phyloP scores from a whole-genome alignment of 371 early-diverging fungal genomes.

The Blyttiomyces sp. region DNA sequence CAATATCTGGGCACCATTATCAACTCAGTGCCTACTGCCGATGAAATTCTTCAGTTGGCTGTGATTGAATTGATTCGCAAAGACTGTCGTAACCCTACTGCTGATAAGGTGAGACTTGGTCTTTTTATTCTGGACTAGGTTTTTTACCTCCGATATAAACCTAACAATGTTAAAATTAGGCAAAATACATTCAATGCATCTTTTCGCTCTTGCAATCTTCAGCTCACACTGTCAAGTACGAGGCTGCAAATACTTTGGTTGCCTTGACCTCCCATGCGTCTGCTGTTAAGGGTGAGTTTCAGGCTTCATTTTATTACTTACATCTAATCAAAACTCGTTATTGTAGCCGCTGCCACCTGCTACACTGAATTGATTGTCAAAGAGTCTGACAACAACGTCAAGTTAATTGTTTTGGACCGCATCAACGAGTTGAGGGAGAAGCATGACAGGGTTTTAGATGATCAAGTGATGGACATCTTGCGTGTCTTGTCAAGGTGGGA shows the following conservation, averaged over 20 bases:
- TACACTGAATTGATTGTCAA: slow-evolving; percentile 86
- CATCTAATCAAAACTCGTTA: not conserved
- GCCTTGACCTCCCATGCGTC: slow-evolving; percentile 80
- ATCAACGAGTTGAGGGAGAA: slow-evolving; percentile 80
- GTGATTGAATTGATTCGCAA: slow-evolving; percentile 93
- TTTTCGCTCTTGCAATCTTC: slow-evolving; percentile 79
- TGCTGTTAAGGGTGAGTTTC: slow-evolving; percentile 76
- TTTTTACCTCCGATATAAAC: not conserved
- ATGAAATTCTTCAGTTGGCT: slow-evolving; percentile 89
- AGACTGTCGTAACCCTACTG: slow-evolving; percentile 70
- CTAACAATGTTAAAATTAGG: slow-evolving; percentile 41
- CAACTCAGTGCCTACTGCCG: slow-evolving; percentile 71
- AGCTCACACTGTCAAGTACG: slow-evolving; percentile 87
- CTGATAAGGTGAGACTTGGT: slow-evolving; percentile 74
- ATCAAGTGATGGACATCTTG: slow-evolving; percentile 89
- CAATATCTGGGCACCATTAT: slow-evolving; percentile 76
- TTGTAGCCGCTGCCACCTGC: slow-evolving; percentile 78
- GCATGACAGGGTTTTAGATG: slow-evolving; percentile 83
- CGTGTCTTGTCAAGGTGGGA: slow-evolving; percentile 81
- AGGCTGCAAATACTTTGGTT: slow-evolving; percentile 91
- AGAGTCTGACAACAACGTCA: slow-evolving; percentile 96
- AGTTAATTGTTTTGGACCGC: slow-evolving; percentile 91
- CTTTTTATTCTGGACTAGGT: not conserved
- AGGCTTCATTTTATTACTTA: not conserved
- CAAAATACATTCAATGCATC: slow-evolving; percentile 83